Conservation (phyloP, 768 basidiomycete species). For the Rubroboletus pulcherrimus region DNA sequence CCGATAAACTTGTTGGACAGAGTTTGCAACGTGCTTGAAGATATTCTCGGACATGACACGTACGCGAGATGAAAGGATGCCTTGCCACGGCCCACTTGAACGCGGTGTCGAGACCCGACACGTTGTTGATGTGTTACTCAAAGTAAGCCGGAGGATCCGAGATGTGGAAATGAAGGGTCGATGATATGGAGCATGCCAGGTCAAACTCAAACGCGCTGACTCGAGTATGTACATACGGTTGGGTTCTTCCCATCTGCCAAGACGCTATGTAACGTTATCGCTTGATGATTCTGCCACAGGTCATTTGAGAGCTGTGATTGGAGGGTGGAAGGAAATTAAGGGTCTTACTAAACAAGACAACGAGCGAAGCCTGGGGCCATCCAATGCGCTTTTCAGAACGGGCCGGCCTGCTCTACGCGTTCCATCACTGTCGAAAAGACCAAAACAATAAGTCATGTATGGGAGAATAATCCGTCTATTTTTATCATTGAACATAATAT, state of each 20-base stretch:
- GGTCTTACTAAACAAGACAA: no score
- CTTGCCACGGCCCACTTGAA: background rate
- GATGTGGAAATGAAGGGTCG: background rate
- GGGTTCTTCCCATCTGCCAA: background rate
- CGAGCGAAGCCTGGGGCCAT: no score
- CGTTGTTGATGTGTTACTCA: background rate
- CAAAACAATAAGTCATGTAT: background rate
- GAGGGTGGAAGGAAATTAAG: no score
- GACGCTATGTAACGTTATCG: no score
- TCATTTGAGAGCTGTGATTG: no score
- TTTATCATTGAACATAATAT: background rate
- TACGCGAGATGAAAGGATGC: constrained; percentile 1
- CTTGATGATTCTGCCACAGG: no score
- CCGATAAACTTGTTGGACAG: background rate
- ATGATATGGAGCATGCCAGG: background rate
- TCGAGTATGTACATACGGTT: background rate
- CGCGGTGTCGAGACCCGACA: background rate
- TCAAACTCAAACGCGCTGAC: background rate
- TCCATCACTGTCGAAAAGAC: background rate
- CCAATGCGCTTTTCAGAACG: no score
- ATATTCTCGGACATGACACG: background rate
- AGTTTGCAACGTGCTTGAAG: background rate
- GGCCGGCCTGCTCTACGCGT: background rate
- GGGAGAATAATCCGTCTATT: background rate
- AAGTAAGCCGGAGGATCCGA: background rate